A percentile compares a stretch with the other conserved stretches of the same genome.
Evolutionary conservation across 306 rosid species (phyloP).

Genomic region (Pterocarpus macrocarpus): DNA sequence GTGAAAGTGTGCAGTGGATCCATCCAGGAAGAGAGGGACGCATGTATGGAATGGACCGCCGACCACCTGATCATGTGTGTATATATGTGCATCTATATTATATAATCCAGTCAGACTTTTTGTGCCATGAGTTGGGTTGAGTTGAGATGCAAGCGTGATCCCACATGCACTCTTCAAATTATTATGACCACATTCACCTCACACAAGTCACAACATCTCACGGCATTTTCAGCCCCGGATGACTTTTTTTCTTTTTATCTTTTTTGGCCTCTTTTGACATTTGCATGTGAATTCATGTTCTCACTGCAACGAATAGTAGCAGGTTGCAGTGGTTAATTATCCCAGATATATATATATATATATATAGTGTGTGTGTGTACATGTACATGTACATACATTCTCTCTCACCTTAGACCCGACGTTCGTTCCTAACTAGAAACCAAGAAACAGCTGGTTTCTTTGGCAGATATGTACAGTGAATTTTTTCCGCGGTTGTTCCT

Average conservation of each 20-base stretch:
- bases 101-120: slow-evolving; percentile 18
- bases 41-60: slow-evolving; percentile 22
- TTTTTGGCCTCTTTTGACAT: slow-evolving; percentile 7
- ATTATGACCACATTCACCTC: background rate
- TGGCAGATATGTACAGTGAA: background rate
- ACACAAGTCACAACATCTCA: background rate
- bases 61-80: slow-evolving; percentile 37
- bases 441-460: slow-evolving; percentile 22
- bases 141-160: slow-evolving; percentile 5
- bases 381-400: background rate
- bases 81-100: background rate
- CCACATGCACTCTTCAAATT: slow-evolving; percentile 19
- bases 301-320: background rate
- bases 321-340: background rate
- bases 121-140: background rate
- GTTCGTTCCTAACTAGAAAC: slow-evolving; percentile 14
- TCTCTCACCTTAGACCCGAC: background rate
- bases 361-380: background rate
- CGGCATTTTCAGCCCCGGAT: background rate
- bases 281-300: slow-evolving; percentile 35
- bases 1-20: background rate
- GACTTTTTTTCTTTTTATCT: background rate
- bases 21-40: too few species aligned
- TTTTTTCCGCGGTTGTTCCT: background rate
- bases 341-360: background rate